Base-by-base conservation (phyloP, 805 yeast species). In the Lipomyces starkeyi region DNA sequence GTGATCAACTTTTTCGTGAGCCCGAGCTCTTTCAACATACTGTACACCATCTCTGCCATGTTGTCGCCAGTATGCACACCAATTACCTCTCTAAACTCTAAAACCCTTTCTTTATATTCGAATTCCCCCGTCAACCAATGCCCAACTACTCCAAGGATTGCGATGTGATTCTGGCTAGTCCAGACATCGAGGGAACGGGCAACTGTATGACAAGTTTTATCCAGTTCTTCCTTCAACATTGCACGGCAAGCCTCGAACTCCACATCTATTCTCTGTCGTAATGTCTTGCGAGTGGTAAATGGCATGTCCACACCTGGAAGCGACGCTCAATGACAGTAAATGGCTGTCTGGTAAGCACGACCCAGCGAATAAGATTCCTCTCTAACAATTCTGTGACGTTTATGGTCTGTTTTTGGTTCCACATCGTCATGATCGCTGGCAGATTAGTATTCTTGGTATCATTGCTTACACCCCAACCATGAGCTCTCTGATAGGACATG, bases 1-100 rank as follows among this genome's bases (percentile, higher is more conserved):
- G 43, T 56, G 22, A 56, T 25, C 27, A 56, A 32, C 43, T n/a
- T 56, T 56, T 22, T 29, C n/a, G 37, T 32, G 59, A 56, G 59
- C 27, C 20, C 20, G 17, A 56, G 43, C 43, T 56, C 59, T 32
- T 56, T 32, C 34, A 56, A 6, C 37, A 32, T 25, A 20, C 34
- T 13, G 59, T 13, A 56, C 22, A 29, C 40, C 34, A 29, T 20
- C 34, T 11, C 20, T 17, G 40, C 20, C 59, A 56, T 56, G 43
- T 56, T 56, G 2, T 56, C 59, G 22, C 43, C 43, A 56, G 22
- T 34, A 2, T 56, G 59, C 17, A 32, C 57, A 54, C 34, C 25
- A 13, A 14, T 20, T 14, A 56, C 22, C 27, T 56, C 59, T 32
- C 14, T 25, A 32, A 56, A 14, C 37, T 56, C 59, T 25, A 56